These are phyloP conservation scores for Lichtheimia hyalospora DNA, from an alignment of 371 early-diverging fungal species.

Conservation along the genomic window DNA sequence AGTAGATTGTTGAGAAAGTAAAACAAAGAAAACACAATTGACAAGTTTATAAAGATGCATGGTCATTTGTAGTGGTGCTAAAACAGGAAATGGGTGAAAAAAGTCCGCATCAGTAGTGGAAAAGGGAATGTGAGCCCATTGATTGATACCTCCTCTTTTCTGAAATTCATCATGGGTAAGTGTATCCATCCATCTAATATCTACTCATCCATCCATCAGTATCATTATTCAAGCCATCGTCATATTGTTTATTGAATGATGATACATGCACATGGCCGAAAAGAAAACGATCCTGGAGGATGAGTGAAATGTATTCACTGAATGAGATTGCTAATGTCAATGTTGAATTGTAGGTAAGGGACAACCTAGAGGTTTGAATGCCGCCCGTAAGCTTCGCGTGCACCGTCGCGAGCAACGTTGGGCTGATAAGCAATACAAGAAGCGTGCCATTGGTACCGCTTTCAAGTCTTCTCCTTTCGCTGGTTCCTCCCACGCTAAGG, in stretches of 20 bases:
- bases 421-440: conserved; percentile 99
- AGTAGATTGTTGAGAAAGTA: no score
- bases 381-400: conserved; percentile 98
- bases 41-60: no score
- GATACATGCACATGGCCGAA: neutral
- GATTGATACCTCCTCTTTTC: neutral
- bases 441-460: conserved; percentile 97
- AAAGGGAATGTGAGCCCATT: no score
- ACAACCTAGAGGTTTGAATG: conserved; percentile 98
- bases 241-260: neutral
- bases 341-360: conserved; percentile 68
- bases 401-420: conserved; percentile 97
- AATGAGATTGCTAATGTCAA: neutral
- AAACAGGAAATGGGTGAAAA: no score
- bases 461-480: conserved; percentile 98
- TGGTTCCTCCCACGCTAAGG: conserved; percentile 99
- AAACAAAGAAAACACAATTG: no score
- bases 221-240: neutral
- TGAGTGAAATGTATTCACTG: neutral
- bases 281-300: neutral
- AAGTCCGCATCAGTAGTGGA: no score
- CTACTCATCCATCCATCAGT: neutral
- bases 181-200: conserved; percentile 1
- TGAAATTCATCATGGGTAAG: conserved; percentile 1
- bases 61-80: no score